Percentiles rank a stretch among this genome's conserved stretches.
These are phyloP conservation scores for Acanthamoeba lenticulata DNA, from an alignment of 208 protist species.

Conservation along the genomic window DNA sequence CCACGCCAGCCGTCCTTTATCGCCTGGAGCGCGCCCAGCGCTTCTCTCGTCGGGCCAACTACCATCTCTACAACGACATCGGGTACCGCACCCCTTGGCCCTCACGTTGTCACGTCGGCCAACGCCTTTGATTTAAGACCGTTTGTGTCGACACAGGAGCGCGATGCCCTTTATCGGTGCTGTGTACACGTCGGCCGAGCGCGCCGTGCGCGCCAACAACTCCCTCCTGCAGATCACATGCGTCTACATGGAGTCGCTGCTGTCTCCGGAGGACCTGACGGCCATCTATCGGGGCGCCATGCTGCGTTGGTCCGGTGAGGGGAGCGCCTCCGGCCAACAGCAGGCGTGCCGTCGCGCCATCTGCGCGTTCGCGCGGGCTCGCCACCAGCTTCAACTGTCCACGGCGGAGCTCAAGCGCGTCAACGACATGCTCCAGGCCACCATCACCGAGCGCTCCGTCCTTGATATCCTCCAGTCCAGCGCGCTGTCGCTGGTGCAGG, in stretches of 20 bases:
- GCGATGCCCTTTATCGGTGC: slow-evolving; percentile 14
- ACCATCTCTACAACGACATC: neutral
- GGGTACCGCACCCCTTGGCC: neutral
- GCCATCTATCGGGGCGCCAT: slow-evolving; percentile 10
- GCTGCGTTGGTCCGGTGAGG: neutral
- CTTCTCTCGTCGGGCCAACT: neutral
- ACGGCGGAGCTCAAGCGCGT: slow-evolving; percentile 34
- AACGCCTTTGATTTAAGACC: neutral
- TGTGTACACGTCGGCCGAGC: slow-evolving; percentile 51
- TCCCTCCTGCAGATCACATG: slow-evolving; percentile 10
- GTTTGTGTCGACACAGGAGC: neutral
- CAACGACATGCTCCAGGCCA: slow-evolving; percentile 46
- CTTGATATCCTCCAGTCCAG: slow-evolving; percentile 55
- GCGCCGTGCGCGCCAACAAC: slow-evolving; percentile 52
- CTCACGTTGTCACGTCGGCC: neutral
- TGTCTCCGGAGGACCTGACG: neutral
- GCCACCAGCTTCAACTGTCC: neutral
- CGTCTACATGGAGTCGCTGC: neutral
- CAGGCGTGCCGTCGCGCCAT: neutral
- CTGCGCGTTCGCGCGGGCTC: neutral
- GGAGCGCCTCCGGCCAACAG: neutral
- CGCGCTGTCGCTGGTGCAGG: slow-evolving; percentile 37
- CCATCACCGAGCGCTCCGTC: slow-evolving; percentile 25
- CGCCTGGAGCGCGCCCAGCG: neutral
- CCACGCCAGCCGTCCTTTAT: neutral